A percentile compares a stretch with the other conserved stretches of the same genome.
These are phyloP conservation scores for Colletotrichum filicis DNA, from an alignment of 2,329 filamentous ascomycete species.

Conservation along the genomic window DNA sequence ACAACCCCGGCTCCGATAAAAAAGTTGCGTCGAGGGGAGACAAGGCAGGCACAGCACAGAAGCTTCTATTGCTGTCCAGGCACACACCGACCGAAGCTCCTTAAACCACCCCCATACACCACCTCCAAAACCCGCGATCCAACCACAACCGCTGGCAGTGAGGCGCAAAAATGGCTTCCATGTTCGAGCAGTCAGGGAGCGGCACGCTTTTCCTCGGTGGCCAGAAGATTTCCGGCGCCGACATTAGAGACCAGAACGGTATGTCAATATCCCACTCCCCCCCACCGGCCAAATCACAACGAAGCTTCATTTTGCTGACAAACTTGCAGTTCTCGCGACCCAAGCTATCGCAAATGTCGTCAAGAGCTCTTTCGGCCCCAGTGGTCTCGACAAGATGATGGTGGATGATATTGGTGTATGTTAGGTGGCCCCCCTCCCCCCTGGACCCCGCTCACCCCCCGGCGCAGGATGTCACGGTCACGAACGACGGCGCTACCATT, in stretches of 20 bases:
- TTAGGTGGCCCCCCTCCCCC: constrained; percentile 35
- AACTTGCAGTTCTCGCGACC: constrained; percentile 81
- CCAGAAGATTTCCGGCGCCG: constrained; percentile 95
- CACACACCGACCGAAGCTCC: constrained; percentile 32
- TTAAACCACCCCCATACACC: constrained; percentile 18
- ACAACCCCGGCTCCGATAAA: constrained; percentile 37
- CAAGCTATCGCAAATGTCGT: constrained; percentile 99
- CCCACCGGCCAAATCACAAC: not conserved
- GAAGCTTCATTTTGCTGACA: constrained; percentile 40
- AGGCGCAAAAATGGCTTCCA: constrained; percentile 78
- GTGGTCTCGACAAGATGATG: constrained; percentile 99
- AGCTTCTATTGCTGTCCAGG: constrained; percentile 37
- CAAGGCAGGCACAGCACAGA: constrained; percentile 35
- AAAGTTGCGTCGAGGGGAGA: constrained; percentile 35
- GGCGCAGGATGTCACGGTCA: constrained; percentile 91
- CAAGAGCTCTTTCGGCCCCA: constrained; percentile 98
- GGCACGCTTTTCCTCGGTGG: constrained; percentile 97
- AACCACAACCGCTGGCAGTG: constrained; percentile 23
- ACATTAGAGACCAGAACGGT: constrained; percentile 98
- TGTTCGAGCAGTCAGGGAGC: constrained; percentile 95
- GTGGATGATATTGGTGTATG: constrained; percentile 97
- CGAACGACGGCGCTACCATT: constrained; percentile 98
- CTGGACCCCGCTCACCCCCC: constrained; percentile 38
- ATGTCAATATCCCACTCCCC: constrained; percentile 41
- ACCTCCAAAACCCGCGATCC: constrained; percentile 29